Evolutionary conservation across 2,329 filamentous ascomycete genomes (phyloP), one percentile per base, ranked within the genome.

Genomic region (Aureobasidium mangrovei): DNA sequence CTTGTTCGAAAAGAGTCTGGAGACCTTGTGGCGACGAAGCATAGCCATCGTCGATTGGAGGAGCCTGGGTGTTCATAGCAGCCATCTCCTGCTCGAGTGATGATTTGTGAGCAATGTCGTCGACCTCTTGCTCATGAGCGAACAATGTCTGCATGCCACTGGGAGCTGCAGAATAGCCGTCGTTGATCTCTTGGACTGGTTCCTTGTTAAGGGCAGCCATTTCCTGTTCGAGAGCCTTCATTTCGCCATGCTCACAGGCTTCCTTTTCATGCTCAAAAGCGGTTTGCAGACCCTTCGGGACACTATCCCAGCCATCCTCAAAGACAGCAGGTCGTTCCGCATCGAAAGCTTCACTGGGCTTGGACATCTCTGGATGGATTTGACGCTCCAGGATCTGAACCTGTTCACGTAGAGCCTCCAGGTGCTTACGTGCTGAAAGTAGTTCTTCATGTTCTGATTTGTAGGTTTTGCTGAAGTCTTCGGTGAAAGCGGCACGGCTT

Each of bases 131-230:
- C 59, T 79, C 77, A 54, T 74, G 67, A 3, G 63, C 62, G 58
- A 74, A 78, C 39, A 72, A 73, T 4, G 71, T 74, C 59, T 80
- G 72, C 32, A 78, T 63, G 3, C 76, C 76, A 59, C 77, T 72
- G 0, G 75, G 72, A 33, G 41, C 32, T 18, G 47, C 43, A 24
- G 33, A 40, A 31, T 58, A 59, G 8, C 52, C 59, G 8, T 54
- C 44, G 26, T 10, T 47, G 53, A 31, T 35, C 5, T 35, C 24
- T 26, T 54, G 53, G 12, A 39, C 24, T n/a, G 47, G 28, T 7
- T 4, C 27, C 33, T 43, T 42, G 36, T 56, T 48, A 29, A 54
- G 47, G 38, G 54, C 47, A 7, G 41, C 36, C 42, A 56, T 53
- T 39, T 60, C 58, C 28, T 57, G 56, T 36, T 63, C 60, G 1